These are phyloP conservation scores for Microsporum canis DNA, from an alignment of 2,329 filamentous ascomycete species.

Conservation along the genomic window DNA sequence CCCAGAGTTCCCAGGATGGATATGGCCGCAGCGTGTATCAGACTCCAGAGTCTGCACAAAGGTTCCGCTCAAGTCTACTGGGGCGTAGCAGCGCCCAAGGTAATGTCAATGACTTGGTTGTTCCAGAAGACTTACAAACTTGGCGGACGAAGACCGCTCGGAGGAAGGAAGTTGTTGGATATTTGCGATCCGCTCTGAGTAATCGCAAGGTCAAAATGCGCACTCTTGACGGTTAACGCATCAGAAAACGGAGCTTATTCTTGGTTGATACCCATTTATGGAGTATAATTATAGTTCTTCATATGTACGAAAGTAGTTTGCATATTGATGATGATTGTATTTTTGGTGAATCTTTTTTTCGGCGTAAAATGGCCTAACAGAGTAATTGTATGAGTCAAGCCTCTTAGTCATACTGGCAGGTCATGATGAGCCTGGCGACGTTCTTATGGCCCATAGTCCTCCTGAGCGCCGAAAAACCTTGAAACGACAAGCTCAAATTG, in stretches of 20 bases:
- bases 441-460: too few species aligned
- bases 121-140: slow-evolving; percentile 21
- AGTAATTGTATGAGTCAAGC: neutral
- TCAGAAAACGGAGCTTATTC: neutral
- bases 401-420: neutral
- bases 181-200: slow-evolving; percentile 27
- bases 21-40: slow-evolving; percentile 26
- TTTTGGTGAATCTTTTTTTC: neutral
- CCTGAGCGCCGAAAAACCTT: too few species aligned
- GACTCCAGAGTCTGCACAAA: slow-evolving; percentile 29
- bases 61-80: slow-evolving; percentile 24
- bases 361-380: neutral
- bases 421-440: too few species aligned
- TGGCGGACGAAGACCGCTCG: slow-evolving; percentile 30
- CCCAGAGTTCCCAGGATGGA: slow-evolving; percentile 26
- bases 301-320: neutral
- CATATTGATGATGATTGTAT: neutral
- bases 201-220: slow-evolving; percentile 27
- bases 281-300: neutral
- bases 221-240: slow-evolving; percentile 24
- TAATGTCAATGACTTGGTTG: slow-evolving; percentile 20
- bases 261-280: neutral
- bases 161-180: slow-evolving; percentile 25
- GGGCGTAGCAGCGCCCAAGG: slow-evolving; percentile 26
- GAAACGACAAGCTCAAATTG: too few species aligned